These are phyloP conservation scores for Zasmidium citrigriseum DNA, from an alignment of 2,329 filamentous ascomycete species.

Conservation along the genomic window DNA sequence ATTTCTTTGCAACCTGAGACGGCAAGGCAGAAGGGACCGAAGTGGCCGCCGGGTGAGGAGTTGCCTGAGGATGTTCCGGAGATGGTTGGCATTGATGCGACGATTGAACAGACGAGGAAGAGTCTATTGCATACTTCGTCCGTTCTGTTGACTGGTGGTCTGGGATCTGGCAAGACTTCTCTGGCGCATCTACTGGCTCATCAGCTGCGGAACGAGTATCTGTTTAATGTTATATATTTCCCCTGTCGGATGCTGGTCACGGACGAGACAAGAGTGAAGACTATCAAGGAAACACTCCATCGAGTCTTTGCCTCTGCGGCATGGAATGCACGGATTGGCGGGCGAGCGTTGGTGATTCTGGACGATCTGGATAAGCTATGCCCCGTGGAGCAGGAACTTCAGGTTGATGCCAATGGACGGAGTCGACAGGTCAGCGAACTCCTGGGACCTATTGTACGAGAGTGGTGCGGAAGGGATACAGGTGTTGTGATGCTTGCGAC, in stretches of 20 bases:
- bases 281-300: conserved; percentile 84
- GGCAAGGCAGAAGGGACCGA: conserved; percentile 58
- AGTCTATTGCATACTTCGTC: conserved; percentile 85
- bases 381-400: conserved; percentile 89
- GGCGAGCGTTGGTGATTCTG: conserved; percentile 79
- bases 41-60: conserved; percentile 55
- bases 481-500: conserved; percentile 87
- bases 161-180: conserved; percentile 87
- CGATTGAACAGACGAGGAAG: conserved; percentile 70
- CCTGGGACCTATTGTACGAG: conserved; percentile 76
- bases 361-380: conserved; percentile 94
- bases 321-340: conserved; percentile 87
- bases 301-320: conserved; percentile 84
- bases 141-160: conserved; percentile 81
- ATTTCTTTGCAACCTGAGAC: conserved; percentile 78
- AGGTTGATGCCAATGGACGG: conserved; percentile 89
- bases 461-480: conserved; percentile 78
- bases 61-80: conserved; percentile 56
- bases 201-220: conserved; percentile 67
- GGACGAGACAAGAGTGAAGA: conserved; percentile 85
- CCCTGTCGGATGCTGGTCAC: conserved; percentile 84
- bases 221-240: conserved; percentile 85
- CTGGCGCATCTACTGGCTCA: conserved; percentile 76
- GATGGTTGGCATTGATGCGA: conserved; percentile 80
- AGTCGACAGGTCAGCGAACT: conserved; percentile 92